Conservation (phyloP, 768 basidiomycete species). For the Naganishia vaughanmartiniae region DNA sequence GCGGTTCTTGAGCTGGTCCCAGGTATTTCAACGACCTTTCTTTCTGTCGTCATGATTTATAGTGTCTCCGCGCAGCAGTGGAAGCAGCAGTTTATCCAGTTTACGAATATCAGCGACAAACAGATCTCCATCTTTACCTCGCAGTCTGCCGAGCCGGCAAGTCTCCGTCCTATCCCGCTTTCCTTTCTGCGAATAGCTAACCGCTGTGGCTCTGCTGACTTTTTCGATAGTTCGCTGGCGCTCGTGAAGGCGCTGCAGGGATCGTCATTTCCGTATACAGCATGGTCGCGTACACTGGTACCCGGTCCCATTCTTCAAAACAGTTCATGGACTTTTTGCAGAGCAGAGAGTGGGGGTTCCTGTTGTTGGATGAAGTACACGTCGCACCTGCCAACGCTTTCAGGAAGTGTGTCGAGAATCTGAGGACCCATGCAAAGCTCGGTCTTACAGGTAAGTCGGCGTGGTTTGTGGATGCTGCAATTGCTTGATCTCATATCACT, state of each 20-base stretch:
- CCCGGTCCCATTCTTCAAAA: constrained; percentile 96
- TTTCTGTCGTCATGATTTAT: background rate
- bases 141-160: constrained; percentile 1
- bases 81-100: constrained; percentile 96
- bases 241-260: constrained; percentile 90
- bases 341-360: constrained; percentile 98
- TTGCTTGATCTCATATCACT: no score
- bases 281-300: constrained; percentile 98
- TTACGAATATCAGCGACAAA: constrained; percentile 95
- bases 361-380: constrained; percentile 95
- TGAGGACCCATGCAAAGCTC: constrained; percentile 97
- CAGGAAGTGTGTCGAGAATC: constrained; percentile 91
- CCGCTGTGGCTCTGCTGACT: background rate
- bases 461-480: background rate
- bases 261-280: constrained; percentile 99
- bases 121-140: constrained; percentile 98
- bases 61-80: constrained; percentile 84
- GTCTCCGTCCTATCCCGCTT: background rate
- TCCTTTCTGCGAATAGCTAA: background rate
- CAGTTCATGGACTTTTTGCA: constrained; percentile 99
- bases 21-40: no score
- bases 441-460: constrained; percentile 76
- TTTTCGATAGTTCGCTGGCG: constrained; percentile 77
- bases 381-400: constrained; percentile 99
- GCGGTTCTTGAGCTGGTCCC: background rate